Base-by-base conservation (phyloP, 140 eudicot species). In the Bidens hawaiensis region DNA sequence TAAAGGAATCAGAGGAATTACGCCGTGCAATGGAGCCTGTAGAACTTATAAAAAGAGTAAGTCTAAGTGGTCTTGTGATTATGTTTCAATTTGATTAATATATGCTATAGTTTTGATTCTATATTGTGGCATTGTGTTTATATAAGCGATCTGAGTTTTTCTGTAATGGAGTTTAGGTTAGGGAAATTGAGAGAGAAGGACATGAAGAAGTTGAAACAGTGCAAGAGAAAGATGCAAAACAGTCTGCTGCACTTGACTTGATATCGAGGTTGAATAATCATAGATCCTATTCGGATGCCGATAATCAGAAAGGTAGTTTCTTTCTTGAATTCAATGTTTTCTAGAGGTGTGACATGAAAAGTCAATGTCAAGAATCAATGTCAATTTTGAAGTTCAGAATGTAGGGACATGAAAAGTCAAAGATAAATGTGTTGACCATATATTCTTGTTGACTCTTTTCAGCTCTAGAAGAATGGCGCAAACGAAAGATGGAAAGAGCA, bases 401-500 rank as follows among this genome's bases (percentile, higher is more conserved):
- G 31, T 54, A 22, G 38, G 34, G 65, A 72, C 60, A 19, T 72
- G 13, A 64, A 54, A 55, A 55, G 66, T 71, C 66, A 72, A 62
- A 40, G 19, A 18, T 50, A 14, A 15, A 40, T 16, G 25, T 14
- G 31, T 21, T 65, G n/a, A 65, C 38, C 6, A 25, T 33, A 1
- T n/a, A 14, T 47, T 13, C 31, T 65, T 48, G 61, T 65, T 49
- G 25, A 9, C 11, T 43, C 27, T 67, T 25, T 24, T 8, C 62
- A 87, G 97, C 97, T 63, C 76, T 90, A 6, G 97, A 90, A 69
- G 95, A 86, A 76, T 90, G 97, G 97, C 88, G 94, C 3, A 90
- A 82, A 64, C 75, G 97, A 60, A 90, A 90, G 85, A 79, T 90
- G 86, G 96, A 86, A 72, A 79, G 96, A 53, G 90, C 94, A 38